A percentile compares a stretch with the other conserved stretches of the same genome.
These are phyloP conservation scores for Phytophthora pinifolia DNA, from an alignment of 352 stramenopile genomes.

Conservation along the genomic window DNA sequence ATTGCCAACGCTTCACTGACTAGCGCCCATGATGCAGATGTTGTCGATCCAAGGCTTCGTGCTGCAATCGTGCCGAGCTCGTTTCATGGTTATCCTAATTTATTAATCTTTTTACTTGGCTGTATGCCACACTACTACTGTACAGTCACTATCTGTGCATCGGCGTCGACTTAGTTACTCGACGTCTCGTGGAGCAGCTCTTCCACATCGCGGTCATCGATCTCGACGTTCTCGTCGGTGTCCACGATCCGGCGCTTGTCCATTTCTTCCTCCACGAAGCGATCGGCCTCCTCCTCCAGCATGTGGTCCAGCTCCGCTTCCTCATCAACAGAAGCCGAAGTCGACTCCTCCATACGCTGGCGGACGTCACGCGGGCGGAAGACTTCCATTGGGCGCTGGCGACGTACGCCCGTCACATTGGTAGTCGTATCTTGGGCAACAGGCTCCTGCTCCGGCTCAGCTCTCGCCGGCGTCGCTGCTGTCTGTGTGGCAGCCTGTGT, in stretches of 20 bases:
- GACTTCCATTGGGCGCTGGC: slow-evolving; percentile 30
- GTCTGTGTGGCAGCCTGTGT: slow-evolving; percentile 4
- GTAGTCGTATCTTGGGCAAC: slow-evolving; percentile 23
- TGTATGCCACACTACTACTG: slow-evolving; percentile 22
- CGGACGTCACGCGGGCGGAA: slow-evolving; percentile 46
- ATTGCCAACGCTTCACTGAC: no score
- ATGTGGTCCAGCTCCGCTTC: slow-evolving; percentile 53
- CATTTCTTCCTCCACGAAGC: slow-evolving; percentile 58
- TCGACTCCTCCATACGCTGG: slow-evolving; percentile 44
- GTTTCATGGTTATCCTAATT: slow-evolving; percentile 2
- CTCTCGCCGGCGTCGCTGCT: slow-evolving; percentile 8
- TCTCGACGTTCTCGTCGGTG: slow-evolving; percentile 36
- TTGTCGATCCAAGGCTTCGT: no score
- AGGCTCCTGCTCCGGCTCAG: slow-evolving; percentile 23
- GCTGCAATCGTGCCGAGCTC: no score
- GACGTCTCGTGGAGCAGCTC: slow-evolving; percentile 52
- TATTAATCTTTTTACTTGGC: slow-evolving; percentile 6
- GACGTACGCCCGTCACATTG: slow-evolving; percentile 41
- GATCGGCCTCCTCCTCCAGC: slow-evolving; percentile 63
- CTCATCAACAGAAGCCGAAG: slow-evolving; percentile 12
- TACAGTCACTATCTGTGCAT: slow-evolving; percentile 22
- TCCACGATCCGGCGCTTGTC: slow-evolving; percentile 24
- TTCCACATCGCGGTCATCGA: slow-evolving; percentile 66
- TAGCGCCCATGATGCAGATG: no score
- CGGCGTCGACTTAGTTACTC: slow-evolving; percentile 6